Percentiles rank a stretch among this genome's conserved stretches.
These are phyloP conservation scores for Mycena chlorophos DNA, from an alignment of 768 basidiomycete genomes.

Conservation along the genomic window DNA sequence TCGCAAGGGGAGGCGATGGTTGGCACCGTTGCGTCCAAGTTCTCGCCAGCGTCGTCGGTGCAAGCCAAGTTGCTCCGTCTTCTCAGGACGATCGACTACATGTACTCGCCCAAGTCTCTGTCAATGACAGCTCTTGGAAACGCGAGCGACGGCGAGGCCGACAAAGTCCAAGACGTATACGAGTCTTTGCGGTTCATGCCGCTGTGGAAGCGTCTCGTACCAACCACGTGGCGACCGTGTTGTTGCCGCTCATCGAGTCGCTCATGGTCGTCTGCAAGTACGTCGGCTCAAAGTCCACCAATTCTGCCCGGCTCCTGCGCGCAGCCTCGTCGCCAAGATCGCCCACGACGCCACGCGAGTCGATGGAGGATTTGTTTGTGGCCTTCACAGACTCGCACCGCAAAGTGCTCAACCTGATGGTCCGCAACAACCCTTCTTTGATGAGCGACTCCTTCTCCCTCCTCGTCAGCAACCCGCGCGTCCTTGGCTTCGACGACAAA, in stretches of 20 bases:
- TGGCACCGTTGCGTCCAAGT: conserved; percentile 77
- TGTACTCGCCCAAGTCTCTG: conserved; percentile 76
- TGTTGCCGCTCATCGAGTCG: conserved; percentile 92
- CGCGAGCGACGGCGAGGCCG: conserved; percentile 55
- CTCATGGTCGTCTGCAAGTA: conserved; percentile 99
- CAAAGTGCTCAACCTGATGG: conserved; percentile 94
- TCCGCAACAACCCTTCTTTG: conserved; percentile 94
- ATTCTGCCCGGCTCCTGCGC: conserved; percentile 52
- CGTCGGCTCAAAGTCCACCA: conserved; percentile 66
- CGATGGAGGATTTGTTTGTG: conserved; percentile 90
- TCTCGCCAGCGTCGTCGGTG: conserved; percentile 89
- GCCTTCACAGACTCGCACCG: conserved; percentile 91
- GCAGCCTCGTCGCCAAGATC: conserved; percentile 70
- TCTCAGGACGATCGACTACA: conserved; percentile 96
- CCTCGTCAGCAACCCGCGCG: conserved; percentile 91
- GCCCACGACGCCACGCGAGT: conserved; percentile 66
- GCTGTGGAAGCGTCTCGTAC: conserved; percentile 83
- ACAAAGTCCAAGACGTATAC: conserved; percentile 87
- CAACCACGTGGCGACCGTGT: conserved; percentile 87
- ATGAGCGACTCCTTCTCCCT: conserved; percentile 99
- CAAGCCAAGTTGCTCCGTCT: conserved; percentile 97
- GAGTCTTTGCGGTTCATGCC: conserved; percentile 87
- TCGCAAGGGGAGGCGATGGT: conserved; percentile 57
- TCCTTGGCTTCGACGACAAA: conserved; percentile 99
- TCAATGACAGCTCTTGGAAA: conserved; percentile 37